phyloP scores from a whole-genome alignment of 305 asterid species.

The Euphrasia arctica region DNA sequence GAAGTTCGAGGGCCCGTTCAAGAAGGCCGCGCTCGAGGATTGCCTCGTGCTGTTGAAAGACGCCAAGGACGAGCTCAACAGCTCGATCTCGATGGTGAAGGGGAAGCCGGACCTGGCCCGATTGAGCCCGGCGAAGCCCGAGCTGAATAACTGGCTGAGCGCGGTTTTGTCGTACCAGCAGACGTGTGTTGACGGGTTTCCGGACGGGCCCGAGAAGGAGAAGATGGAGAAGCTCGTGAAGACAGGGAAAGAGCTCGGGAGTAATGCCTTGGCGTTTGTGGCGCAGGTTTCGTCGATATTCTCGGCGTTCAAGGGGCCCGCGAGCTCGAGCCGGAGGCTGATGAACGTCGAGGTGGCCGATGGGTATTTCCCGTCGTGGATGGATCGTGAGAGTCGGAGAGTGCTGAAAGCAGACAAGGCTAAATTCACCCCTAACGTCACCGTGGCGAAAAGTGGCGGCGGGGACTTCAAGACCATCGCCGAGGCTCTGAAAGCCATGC shows the following conservation, averaged over 20 bases:
- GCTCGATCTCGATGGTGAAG: constrained; percentile 36
- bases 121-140: constrained; percentile 28
- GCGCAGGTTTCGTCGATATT: constrained; percentile 32
- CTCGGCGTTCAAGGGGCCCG: constrained; percentile 20
- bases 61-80: constrained; percentile 64
- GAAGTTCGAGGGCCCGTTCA: constrained; percentile 43
- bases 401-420: constrained; percentile 40
- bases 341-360: constrained; percentile 13
- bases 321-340: constrained; percentile 39
- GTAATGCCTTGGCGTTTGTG: constrained; percentile 66
- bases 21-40: constrained; percentile 51
- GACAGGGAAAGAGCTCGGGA: constrained; percentile 42
- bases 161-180: constrained; percentile 76
- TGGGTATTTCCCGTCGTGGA: constrained; percentile 43
- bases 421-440: constrained; percentile 42
- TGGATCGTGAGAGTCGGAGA: constrained; percentile 42
- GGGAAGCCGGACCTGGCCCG: constrained; percentile 23
- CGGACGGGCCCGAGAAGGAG: constrained; percentile 53
- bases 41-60: constrained; percentile 54
- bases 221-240: constrained; percentile 36
- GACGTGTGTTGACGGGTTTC: constrained; percentile 72
- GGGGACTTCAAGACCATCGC: constrained; percentile 57
- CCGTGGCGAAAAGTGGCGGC: constrained; percentile 72
- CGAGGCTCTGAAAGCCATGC: constrained; percentile 67
- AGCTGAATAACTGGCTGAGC: constrained; percentile 69